A percentile compares a stretch with the other conserved stretches of the same genome.
Conservation (phyloP, 2,329 filamentous ascomycete genomes). For the Penicillium freii region DNA sequence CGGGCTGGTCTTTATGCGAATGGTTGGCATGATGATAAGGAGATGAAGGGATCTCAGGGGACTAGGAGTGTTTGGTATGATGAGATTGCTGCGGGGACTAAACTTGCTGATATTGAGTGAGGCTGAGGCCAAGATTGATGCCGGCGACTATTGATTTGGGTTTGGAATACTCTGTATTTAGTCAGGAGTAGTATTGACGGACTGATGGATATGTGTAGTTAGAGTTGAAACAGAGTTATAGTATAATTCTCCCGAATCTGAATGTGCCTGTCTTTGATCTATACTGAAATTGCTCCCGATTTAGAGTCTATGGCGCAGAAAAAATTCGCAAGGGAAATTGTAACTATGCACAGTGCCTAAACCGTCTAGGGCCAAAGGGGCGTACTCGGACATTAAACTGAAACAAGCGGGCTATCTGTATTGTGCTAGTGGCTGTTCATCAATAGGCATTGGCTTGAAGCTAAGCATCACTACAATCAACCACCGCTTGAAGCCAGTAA, state of each 20-base stretch:
- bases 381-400: too few relatives aligned
- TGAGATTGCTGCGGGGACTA: slow-evolving; percentile 47
- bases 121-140: slow-evolving; percentile 22
- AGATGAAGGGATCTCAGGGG: slow-evolving; percentile 42
- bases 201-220: not conserved
- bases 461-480: too few relatives aligned
- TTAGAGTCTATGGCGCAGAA: too few relatives aligned
- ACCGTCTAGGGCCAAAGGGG: too few relatives aligned
- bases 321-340: too few relatives aligned
- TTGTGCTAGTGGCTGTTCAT: too few relatives aligned
- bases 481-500: too few relatives aligned
- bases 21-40: slow-evolving; percentile 48
- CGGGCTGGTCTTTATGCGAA: slow-evolving; percentile 52
- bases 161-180: not conserved
- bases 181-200: not conserved
- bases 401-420: too few relatives aligned
- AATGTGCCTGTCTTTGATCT: not conserved
- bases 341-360: too few relatives aligned
- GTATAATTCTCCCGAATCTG: not conserved
- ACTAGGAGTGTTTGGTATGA: slow-evolving; percentile 53
- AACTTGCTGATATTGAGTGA: slow-evolving; percentile 40
- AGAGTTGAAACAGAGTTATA: not conserved
- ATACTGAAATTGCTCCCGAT: too few relatives aligned
- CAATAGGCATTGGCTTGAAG: too few relatives aligned
- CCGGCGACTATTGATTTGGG: slow-evolving; percentile 13